Evolutionary conservation across 208 protist species (phyloP), one percentile per base, ranked within the genome.

Genomic region (Leishmania tropica): DNA sequence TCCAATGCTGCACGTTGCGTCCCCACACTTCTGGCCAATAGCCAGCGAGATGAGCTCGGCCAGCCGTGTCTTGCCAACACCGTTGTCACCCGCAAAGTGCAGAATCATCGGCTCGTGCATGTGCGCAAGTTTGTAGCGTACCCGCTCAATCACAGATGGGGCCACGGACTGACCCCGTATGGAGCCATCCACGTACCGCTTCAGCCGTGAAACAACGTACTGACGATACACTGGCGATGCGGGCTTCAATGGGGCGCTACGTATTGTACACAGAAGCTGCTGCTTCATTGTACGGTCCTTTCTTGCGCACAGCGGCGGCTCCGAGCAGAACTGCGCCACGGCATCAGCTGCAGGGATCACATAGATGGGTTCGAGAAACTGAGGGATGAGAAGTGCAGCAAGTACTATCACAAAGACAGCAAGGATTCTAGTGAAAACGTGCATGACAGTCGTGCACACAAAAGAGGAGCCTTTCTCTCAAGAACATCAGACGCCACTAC

Each of bases 21-120:
- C 79, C 1, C 71, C 81, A 78, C 91, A 96, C 21, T 89, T 84
- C 73, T 92, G 87, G 3, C 83, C 92, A 24, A 95, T 54, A 17
- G 94, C 87, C 13, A 94, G 83, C 11, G 94, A 97, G 68, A 97
- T 90, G 17, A 92, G 78, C 81, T 95, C 88, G 48, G 94, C 92
- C 37, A 83, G 64, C 31, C 84, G 87, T 5, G 93, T 96, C 84
- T 96, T 96, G 47, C 93, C 93, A 5, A 96, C 93, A 35, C 93
- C 93, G 76, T 96, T 96, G 85, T 96, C 93, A 35, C 93, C 93
- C 7, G 91, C 92, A 84, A 96, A 94, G 71, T 95, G 91, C 31
- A 96, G 78, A 17, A 96, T 85, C 31, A 93, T 79, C 8, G 87
- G 84, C 80, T 89, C 87, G 40, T 86, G 75, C 19, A 81, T 73